phyloP scores from a whole-genome alignment of 495 filamentous ascomycete species.

The Endocarpon pusillum region DNA sequence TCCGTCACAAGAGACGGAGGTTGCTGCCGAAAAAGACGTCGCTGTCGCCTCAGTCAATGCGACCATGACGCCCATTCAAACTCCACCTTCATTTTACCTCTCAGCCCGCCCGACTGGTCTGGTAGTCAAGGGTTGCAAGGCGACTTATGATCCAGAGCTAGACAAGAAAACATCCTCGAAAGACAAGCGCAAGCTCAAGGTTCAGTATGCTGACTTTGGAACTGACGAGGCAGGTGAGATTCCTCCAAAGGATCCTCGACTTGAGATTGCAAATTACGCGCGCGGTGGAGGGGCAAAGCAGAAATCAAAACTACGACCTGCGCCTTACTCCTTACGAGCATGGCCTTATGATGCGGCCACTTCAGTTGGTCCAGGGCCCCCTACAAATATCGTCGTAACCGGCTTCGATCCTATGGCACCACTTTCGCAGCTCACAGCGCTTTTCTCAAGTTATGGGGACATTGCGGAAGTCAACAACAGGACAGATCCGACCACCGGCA shows the following conservation, averaged over 20 bases:
- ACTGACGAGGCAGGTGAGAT: slow-evolving; percentile 43
- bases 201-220: slow-evolving; percentile 55
- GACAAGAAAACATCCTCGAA: slow-evolving; percentile 41
- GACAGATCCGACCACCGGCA: slow-evolving; percentile 82
- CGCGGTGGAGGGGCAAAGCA: slow-evolving; percentile 42
- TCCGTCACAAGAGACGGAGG: slow-evolving; percentile 29
- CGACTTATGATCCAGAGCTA: slow-evolving; percentile 57
- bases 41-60: slow-evolving; percentile 9
- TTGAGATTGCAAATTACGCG: slow-evolving; percentile 44
- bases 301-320: slow-evolving; percentile 53
- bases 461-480: slow-evolving; percentile 78
- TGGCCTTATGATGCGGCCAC: slow-evolving; percentile 64
- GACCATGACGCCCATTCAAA: slow-evolving; percentile 31
- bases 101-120: slow-evolving; percentile 44
- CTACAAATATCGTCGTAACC: slow-evolving; percentile 76
- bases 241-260: slow-evolving; percentile 59
- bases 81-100: slow-evolving; percentile 31
- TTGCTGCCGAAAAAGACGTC: slow-evolving; percentile 6
- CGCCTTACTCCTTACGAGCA: slow-evolving; percentile 60
- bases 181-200: slow-evolving; percentile 49
- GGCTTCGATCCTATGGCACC: slow-evolving; percentile 81
- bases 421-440: slow-evolving; percentile 56
- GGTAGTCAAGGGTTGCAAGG: slow-evolving; percentile 47
- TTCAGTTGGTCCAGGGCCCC: slow-evolving; percentile 76
- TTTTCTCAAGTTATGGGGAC: slow-evolving; percentile 77